phyloP scores from a whole-genome alignment of 495 filamentous ascomycete genomes.

The Astrocystis sublimbata region DNA sequence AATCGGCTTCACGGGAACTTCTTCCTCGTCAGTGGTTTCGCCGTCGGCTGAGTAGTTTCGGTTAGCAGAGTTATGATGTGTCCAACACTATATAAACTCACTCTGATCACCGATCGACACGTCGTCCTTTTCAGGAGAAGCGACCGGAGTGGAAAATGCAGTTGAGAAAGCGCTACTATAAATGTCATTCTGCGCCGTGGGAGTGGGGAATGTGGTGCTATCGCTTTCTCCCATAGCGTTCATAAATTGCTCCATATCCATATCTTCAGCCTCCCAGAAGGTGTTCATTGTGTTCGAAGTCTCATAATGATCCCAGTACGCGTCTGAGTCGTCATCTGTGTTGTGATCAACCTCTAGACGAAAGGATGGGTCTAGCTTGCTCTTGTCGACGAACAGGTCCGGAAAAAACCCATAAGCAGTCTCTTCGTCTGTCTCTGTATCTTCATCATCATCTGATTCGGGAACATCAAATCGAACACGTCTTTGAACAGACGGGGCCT shows the following conservation, averaged over 20 bases:
- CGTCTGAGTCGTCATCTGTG: constrained; percentile 49
- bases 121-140: constrained; percentile 52
- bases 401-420: constrained; percentile 59
- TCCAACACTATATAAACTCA: constrained; percentile 45
- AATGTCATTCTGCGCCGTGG: constrained; percentile 53
- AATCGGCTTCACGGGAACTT: constrained; percentile 58
- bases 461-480: constrained; percentile 56
- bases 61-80: constrained; percentile 53
- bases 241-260: constrained; percentile 37
- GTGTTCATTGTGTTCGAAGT: constrained; percentile 22
- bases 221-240: constrained; percentile 30
- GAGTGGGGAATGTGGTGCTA: constrained; percentile 38
- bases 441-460: constrained; percentile 48
- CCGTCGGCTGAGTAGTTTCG: constrained; percentile 64
- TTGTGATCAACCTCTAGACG: constrained; percentile 69
- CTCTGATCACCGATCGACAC: constrained; percentile 72
- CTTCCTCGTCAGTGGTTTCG: constrained; percentile 79
- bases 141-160: constrained; percentile 42
- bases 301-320: constrained; percentile 49
- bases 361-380: constrained; percentile 66
- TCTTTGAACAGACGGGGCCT: constrained; percentile 47
- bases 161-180: no score
- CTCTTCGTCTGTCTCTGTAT: constrained; percentile 46
- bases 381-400: constrained; percentile 71
- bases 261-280: constrained; percentile 22